phyloP scores from a whole-genome alignment of 768 basidiomycete species.

The Russula vinacea region DNA sequence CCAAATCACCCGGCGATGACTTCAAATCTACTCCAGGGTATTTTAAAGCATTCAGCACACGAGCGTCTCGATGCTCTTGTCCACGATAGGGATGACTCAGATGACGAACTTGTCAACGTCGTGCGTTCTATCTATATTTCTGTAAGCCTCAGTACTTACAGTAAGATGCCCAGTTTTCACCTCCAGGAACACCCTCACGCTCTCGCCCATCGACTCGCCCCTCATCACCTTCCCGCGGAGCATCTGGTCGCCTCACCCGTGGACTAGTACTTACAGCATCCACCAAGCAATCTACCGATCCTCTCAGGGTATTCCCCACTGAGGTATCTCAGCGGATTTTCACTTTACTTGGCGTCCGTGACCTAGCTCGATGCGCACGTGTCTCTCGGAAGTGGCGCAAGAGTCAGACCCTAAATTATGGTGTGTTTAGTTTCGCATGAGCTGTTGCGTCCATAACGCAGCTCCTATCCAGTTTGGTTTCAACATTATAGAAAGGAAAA shows the following conservation, averaged over 20 bases:
- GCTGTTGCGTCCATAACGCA: slow-evolving; percentile 8
- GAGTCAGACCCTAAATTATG: slow-evolving; percentile 89
- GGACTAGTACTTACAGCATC: slow-evolving; percentile 45
- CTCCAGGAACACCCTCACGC: slow-evolving; percentile 63
- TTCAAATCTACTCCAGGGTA: slow-evolving; percentile 58
- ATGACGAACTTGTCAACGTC: slow-evolving; percentile 68
- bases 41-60: slow-evolving; percentile 55
- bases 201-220: slow-evolving; percentile 49
- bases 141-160: not conserved
- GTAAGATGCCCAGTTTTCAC: slow-evolving; percentile 50
- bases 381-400: slow-evolving; percentile 86
- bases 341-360: slow-evolving; percentile 52
- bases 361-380: slow-evolving; percentile 72
- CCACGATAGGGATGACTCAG: slow-evolving; percentile 53
- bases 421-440: slow-evolving; percentile 41
- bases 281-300: slow-evolving; percentile 45
- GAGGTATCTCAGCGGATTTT: slow-evolving; percentile 81
- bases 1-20: slow-evolving; percentile 11
- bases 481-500: slow-evolving; percentile 85
- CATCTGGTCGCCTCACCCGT: slow-evolving; percentile 47
- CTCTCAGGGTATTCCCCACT: slow-evolving; percentile 70
- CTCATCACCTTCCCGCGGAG: slow-evolving; percentile 43
- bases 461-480: slow-evolving; percentile 76
- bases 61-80: slow-evolving; percentile 36
- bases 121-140: slow-evolving; percentile 42